A percentile compares a stretch with the other conserved stretches of the same genome.
Evolutionary conservation across 768 basidiomycete genomes (phyloP).

Genomic region (Saitozyma sp.): DNA sequence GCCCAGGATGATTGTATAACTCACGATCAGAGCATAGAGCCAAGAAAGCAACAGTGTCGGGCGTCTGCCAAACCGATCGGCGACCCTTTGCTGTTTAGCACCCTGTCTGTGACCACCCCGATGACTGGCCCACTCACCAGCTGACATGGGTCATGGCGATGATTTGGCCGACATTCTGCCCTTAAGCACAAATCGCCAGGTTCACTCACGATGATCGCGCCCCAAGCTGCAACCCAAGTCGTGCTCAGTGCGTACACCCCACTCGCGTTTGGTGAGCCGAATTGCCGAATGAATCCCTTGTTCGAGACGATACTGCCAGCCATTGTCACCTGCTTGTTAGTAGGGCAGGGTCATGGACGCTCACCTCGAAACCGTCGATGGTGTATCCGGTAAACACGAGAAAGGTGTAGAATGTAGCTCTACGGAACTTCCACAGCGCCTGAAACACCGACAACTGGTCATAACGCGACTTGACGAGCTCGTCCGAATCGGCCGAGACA

Average conservation of each 20-base stretch:
- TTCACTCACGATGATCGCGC: constrained; percentile 6
- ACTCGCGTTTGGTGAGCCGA: not conserved
- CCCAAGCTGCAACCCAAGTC: constrained; percentile 5
- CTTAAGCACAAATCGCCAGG: not conserved
- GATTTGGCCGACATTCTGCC: constrained; percentile 2
- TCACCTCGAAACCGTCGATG: constrained; percentile 6
- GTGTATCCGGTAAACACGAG: constrained; percentile 1
- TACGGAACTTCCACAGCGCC: constrained; percentile 3
- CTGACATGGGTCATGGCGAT: not conserved
- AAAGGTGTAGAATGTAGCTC: constrained; percentile 3
- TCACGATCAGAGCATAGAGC: constrained; percentile 3
- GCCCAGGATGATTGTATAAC: not conserved
- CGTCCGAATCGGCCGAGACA: constrained; percentile 7
- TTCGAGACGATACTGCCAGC: constrained; percentile 3
- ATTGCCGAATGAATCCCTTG: constrained; percentile 4
- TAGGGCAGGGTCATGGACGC: not conserved
- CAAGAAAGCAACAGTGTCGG: not conserved
- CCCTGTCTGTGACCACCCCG: no score
- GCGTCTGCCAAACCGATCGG: constrained; percentile 3
- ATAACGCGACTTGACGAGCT: constrained; percentile 3
- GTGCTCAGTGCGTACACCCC: not conserved
- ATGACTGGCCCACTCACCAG: not conserved
- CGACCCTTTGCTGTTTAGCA: not conserved
- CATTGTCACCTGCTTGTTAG: constrained; percentile 1
- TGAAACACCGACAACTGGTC: not conserved